Evolutionary conservation across 2,329 filamentous ascomycete species (phyloP).

Genomic region (Cladosporium sp.): DNA sequence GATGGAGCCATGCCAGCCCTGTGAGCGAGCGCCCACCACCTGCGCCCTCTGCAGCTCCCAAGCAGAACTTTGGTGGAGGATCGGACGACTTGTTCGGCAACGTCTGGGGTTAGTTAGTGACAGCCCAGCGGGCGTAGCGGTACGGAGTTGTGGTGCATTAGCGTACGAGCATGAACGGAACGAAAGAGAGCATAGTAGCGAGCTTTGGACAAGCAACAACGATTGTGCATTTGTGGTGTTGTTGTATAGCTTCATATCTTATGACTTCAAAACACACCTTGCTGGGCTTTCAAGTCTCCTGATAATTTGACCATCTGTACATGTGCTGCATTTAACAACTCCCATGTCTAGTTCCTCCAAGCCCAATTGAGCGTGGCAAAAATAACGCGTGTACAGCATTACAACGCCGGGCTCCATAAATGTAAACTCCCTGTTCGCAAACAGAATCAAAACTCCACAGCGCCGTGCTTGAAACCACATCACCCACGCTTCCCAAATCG

Average conservation of each 20-base stretch:
- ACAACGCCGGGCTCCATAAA: not conserved
- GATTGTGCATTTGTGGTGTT: not conserved
- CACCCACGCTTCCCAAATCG: not conserved
- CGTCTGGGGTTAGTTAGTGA: slow-evolving; percentile 72
- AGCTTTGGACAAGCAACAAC: not conserved
- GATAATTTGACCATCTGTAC: not conserved
- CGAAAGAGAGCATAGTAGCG: slow-evolving; percentile 3
- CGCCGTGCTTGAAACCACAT: slow-evolving; percentile 18
- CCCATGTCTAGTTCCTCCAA: not conserved
- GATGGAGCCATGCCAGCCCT: slow-evolving; percentile 75
- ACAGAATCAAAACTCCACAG: slow-evolving; percentile 12
- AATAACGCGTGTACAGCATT: not conserved
- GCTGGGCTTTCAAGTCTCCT: not conserved
- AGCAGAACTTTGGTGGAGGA: slow-evolving; percentile 58
- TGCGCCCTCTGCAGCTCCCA: slow-evolving; percentile 42
- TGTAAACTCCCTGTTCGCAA: not conserved
- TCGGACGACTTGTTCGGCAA: slow-evolving; percentile 90
- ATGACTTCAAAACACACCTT: not conserved
- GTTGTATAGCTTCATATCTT: not conserved
- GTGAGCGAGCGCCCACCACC: slow-evolving; percentile 43
- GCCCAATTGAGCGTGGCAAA: not conserved
- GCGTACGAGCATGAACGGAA: slow-evolving; percentile 9
- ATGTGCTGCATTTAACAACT: not conserved
- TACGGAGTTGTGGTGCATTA: slow-evolving; percentile 13
- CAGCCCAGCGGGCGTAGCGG: not conserved